These are phyloP conservation scores for Theileria annulata DNA, from an alignment of 169 alveolate genomes.

Conservation along the genomic window DNA sequence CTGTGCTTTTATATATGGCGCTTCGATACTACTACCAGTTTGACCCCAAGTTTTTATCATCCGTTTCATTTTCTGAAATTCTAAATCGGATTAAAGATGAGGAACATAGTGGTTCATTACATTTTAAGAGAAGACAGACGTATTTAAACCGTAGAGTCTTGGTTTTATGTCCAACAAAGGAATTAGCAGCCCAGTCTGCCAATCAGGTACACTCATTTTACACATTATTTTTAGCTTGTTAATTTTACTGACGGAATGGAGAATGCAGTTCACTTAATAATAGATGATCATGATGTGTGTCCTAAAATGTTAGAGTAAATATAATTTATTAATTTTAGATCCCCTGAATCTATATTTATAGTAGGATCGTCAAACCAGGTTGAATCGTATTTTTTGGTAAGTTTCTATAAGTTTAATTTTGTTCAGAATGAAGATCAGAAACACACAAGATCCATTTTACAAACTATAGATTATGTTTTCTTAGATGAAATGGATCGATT, in stretches of 20 bases:
- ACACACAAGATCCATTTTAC: slow-evolving; percentile 43
- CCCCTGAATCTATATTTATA: slow-evolving; percentile 17
- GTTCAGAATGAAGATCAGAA: slow-evolving; percentile 30
- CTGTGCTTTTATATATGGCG: slow-evolving; percentile 53
- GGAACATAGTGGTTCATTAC: not conserved
- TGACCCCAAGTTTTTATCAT: slow-evolving; percentile 9
- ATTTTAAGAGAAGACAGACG: not conserved
- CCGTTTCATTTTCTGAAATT: not conserved
- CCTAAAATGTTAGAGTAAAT: slow-evolving; percentile 24
- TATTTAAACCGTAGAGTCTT: slow-evolving; percentile 21
- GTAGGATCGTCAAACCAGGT: slow-evolving; percentile 66
- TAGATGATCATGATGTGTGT: slow-evolving; percentile 48
- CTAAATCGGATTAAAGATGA: not conserved
- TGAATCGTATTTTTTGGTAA: slow-evolving; percentile 22
- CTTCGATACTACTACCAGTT: slow-evolving; percentile 43
- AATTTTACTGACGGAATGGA: slow-evolving; percentile 35
- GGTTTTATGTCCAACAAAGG: slow-evolving; percentile 65
- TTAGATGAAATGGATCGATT: slow-evolving; percentile 61
- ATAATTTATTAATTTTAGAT: not conserved
- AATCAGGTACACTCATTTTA: slow-evolving; percentile 29
- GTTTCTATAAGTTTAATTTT: not conserved
- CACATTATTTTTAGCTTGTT: slow-evolving; percentile 12
- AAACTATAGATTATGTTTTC: slow-evolving; percentile 31
- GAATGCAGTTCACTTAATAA: slow-evolving; percentile 34
- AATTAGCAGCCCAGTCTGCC: slow-evolving; percentile 57